Base-by-base conservation (phyloP, 306 rosid genomes). In the Cucurbita moschata region DNA sequence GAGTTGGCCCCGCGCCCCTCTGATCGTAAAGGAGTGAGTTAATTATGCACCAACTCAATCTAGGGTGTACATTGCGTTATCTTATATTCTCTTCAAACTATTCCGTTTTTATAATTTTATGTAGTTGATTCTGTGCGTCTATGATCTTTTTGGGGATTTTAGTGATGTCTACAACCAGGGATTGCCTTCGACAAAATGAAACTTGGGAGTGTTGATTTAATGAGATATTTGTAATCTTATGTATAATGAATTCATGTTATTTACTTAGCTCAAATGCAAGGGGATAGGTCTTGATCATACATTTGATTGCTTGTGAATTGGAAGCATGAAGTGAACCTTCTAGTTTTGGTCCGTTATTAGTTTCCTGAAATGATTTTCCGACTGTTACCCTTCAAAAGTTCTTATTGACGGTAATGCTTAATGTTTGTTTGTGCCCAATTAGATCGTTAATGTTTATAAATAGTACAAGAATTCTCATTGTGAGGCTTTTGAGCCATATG, bases 1-100 rank as follows among this genome's bases (percentile, higher is more conserved):
- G 98, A 92, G 47, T 77, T 90, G 79, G 87, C 96, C 26, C 85
- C 96, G 1, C 93, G 91, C 54, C 98, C 98, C 3, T 87, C 93
- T 21, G 91, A 86, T 78, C 96, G 91, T 72, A 90, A 90, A 76
- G 98, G 98, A 75, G 96, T 92, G 66, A 81, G 96, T 79, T 46
- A 7, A 21, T 56, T 72, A 1, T 52, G n/a, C 55, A 4, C n/a
- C 6, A 30, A 5, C 23, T 26, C 26, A 46, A 71, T 50, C 14
- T 71, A 14, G 1, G 3, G 47, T 71, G 60, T 47, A 16, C 50
- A 53, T 53, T 67, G 39, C 4, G n/a, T 13, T 10, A 5, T 61
- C 16, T 3, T 61, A 7, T 60, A 19, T 4, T 1, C 4, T 7
- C 12, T 46, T 68, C 6, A 11, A 66, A 42, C 38, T 18, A 44